These are phyloP conservation scores for Botrytis elliptica DNA, from an alignment of 2,329 filamentous ascomycete species.

Conservation along the genomic window DNA sequence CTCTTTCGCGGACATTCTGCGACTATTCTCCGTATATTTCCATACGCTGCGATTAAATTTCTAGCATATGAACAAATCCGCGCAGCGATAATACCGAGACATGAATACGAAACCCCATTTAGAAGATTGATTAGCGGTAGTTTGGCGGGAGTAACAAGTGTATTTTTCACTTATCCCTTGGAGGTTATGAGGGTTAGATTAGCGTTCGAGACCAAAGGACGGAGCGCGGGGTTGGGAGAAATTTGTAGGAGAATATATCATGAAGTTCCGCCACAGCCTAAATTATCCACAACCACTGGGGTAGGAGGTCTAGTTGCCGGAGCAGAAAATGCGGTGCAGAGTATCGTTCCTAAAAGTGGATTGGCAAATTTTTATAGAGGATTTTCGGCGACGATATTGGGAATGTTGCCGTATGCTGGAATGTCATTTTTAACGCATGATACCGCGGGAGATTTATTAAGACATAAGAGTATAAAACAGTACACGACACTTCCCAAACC, in stretches of 20 bases:
- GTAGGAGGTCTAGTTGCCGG: constrained; percentile 44
- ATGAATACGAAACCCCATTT: constrained; percentile 73
- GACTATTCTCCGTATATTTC: constrained; percentile 90
- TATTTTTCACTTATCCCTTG: constrained; percentile 94
- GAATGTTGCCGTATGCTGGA: constrained; percentile 96
- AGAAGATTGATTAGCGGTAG: constrained; percentile 74
- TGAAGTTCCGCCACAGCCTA: constrained; percentile 55
- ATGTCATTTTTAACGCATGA: constrained; percentile 96
- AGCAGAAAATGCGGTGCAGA: constrained; percentile 47
- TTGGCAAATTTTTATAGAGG: constrained; percentile 92
- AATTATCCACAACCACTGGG: constrained; percentile 43
- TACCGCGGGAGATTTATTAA: constrained; percentile 79
- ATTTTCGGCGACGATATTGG: constrained; percentile 83
- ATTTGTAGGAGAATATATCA: constrained; percentile 87
- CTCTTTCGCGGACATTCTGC: constrained; percentile 94
- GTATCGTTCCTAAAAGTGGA: constrained; percentile 62
- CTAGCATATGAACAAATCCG: constrained; percentile 96
- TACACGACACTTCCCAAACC: constrained; percentile 74
- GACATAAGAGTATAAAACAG: constrained; percentile 61
- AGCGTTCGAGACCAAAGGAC: constrained; percentile 87
- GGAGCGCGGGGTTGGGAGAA: constrained; percentile 57
- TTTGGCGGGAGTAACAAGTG: constrained; percentile 79
- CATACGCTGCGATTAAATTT: constrained; percentile 97
- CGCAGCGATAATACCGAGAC: constrained; percentile 67
- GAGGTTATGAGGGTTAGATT: constrained; percentile 90